Evolutionary conservation across 352 stramenopile species (phyloP).

Genomic region (Globisporangium cystogenes): DNA sequence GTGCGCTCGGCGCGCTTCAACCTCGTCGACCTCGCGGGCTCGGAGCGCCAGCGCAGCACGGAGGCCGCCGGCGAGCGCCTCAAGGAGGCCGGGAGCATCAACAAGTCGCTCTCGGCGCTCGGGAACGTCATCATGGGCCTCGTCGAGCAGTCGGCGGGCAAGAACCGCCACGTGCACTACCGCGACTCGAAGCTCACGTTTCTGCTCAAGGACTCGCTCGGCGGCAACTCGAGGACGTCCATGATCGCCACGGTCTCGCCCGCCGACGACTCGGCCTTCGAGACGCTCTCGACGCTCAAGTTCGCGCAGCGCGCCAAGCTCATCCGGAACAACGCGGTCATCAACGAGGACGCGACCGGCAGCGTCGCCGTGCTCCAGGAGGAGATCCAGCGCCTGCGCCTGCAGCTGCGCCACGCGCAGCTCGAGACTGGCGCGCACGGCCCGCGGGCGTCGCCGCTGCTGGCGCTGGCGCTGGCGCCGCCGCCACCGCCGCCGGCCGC

Average conservation of each 20-base stretch:
- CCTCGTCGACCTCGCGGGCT: conserved; percentile 97
- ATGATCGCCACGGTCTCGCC: conserved; percentile 84
- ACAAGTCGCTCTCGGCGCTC: conserved; percentile 94
- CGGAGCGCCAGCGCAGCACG: conserved; percentile 95
- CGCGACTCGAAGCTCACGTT: conserved; percentile 86
- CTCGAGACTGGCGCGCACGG: conserved; percentile 7
- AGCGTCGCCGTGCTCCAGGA: conserved; percentile 61
- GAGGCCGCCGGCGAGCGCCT: conserved; percentile 92
- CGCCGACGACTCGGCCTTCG: conserved; percentile 78
- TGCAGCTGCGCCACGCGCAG: conserved; percentile 51
- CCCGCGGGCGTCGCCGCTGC: conserved; percentile 6
- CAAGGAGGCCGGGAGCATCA: conserved; percentile 97
- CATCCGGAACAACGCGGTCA: conserved; percentile 81
- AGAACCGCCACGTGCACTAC: conserved; percentile 81
- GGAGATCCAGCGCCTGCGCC: conserved; percentile 57
- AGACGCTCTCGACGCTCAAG: conserved; percentile 82
- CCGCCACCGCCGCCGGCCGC: not conserved
- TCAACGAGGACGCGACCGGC: conserved; percentile 77
- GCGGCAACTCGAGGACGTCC: conserved; percentile 85
- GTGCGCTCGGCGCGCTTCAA: conserved; percentile 92
- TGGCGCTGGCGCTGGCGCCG: not conserved
- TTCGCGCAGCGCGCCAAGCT: conserved; percentile 83
- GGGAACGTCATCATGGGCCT: conserved; percentile 94
- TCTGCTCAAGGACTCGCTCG: conserved; percentile 77
- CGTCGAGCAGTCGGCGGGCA: conserved; percentile 73